Base-by-base conservation (phyloP, 768 basidiomycete species). In the Tricholoma sp. region DNA sequence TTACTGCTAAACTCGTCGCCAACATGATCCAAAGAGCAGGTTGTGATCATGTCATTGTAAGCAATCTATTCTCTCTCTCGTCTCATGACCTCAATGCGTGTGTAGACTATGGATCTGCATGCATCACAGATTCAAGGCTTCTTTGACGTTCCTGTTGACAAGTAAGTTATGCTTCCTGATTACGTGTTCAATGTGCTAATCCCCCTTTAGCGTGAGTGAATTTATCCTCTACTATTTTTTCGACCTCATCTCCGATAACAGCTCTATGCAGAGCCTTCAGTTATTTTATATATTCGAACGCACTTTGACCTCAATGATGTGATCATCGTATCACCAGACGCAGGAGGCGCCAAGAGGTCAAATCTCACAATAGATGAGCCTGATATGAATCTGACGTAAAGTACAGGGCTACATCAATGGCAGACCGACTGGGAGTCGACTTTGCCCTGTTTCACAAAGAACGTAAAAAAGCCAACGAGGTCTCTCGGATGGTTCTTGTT, bases 401-500 rank as follows among this genome's bases (percentile, higher is more conserved):
- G 3, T 61, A 49, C 73, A 98, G 96, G 71, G 97, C 95, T 31
- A 97, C 96, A 32, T 95, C 95, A 17, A 91, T 99, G 64, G 96
- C 97, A 20, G 96, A 98, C 71, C 85, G 91, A 48, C 80, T 98
- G 57, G 93, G 94, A 52, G 91, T 98, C 56, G 96, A 98, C 67
- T 98, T 99, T 76, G 97, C 97, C 24, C 77, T 99, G 54, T 98
- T 98, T 80, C 97, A 99, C 84, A 95, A 98, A 69, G 97, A 99
- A 78, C 89, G 96, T 58, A 94, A 95, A 77, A 94, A 92, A 74
- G 92, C 92, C 31, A 96, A 95, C 71, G 89, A 93, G 60, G 92
- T 96, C 6, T 94, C 92, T 58, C 85, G 94, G 55, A 94, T 95
- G 94, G 83, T 94, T 55, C 84, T 99, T 52, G 96, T 99, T 45